Evolutionary conservation across 2,329 filamentous ascomycete genomes (phyloP).

Genomic region (Fusarium neocosmosporiellum): DNA sequence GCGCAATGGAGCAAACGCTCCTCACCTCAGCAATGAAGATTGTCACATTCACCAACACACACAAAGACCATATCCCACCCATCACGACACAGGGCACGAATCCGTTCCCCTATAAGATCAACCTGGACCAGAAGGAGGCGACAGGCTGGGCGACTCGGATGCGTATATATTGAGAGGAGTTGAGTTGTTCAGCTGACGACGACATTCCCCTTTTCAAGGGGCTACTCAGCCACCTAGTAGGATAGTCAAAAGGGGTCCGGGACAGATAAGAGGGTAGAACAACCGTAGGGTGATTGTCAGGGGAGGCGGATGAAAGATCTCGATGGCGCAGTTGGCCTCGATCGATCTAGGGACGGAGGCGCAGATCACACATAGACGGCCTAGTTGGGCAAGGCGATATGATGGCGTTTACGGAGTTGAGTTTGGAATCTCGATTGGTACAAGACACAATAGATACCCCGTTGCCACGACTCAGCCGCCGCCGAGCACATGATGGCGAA

Average conservation of each 20-base stretch:
- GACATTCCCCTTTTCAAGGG: not conserved
- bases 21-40: conserved; percentile 91
- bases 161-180: conserved; percentile 70
- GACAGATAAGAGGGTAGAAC: not conserved
- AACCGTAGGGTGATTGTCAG: not conserved
- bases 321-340: not conserved
- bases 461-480: conserved; percentile 19
- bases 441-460: conserved; percentile 40
- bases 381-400: conserved; percentile 8
- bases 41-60: conserved; percentile 83
- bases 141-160: conserved; percentile 82
- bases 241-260: not conserved
- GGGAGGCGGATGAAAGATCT: not conserved
- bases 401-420: conserved; percentile 33
- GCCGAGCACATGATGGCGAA: not conserved
- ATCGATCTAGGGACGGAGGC: not conserved
- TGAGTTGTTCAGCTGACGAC: not conserved
- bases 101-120: conserved; percentile 94
- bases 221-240: not conserved
- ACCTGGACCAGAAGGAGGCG: conserved; percentile 82
- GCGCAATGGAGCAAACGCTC: conserved; percentile 90
- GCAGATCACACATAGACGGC: conserved; percentile 8
- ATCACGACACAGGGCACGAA: conserved; percentile 95
- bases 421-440: conserved; percentile 15
- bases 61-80: conserved; percentile 96